Evolutionary conservation across 495 filamentous ascomycete genomes (phyloP), one percentile per base, ranked within the genome.

Genomic region (Aspergillus incahuasiensis): DNA sequence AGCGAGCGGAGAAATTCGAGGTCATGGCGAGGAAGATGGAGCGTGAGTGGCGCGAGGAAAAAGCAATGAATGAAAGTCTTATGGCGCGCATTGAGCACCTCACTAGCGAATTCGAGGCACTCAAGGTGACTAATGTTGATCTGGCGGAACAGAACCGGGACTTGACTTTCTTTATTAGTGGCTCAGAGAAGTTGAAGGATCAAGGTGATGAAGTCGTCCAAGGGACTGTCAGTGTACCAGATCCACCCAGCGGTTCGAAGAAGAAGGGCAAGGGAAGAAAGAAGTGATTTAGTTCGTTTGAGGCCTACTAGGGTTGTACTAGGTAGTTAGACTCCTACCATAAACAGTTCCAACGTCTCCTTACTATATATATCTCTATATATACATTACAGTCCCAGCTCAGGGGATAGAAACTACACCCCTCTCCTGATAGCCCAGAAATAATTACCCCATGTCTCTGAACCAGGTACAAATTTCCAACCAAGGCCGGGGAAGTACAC

Each of bases 391-490:
- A 35, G 8, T 35, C 12, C 13, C 5, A 28, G 3, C 25, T 3
- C 9, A 5, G 32, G 2, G 3, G 12, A 35, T 35, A 5, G 28
- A 35, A 30, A 40, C 8, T 53, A 73, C 49, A 75, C 32, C 20
- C 72, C 78, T 73, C 77, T 95, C 70, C 86, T 83, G 28, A 95
- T 83, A 38, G 82, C 94, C 72, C 96, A 95, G 71, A 98, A 97
- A 70, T 98, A 98, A 73, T 98, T 98, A 32, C 94, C 94, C 71
- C 88, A 83, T 66, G 81, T 84, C 76, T 98, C 94, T 48, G 89
- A 86, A 8, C 89, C 88, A 15, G 55, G 64, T 2, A 96, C 87
- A 72, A 90, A 84, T 75, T 77, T 92, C 94, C 94, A 98, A 41
- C 94, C 94, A 35, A 94, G 48, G 1, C 90, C 92, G 13, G 94